These are phyloP conservation scores for Mesembryanthemum crystallinum DNA, from an alignment of 148 eudicot species.

Conservation along the genomic window DNA sequence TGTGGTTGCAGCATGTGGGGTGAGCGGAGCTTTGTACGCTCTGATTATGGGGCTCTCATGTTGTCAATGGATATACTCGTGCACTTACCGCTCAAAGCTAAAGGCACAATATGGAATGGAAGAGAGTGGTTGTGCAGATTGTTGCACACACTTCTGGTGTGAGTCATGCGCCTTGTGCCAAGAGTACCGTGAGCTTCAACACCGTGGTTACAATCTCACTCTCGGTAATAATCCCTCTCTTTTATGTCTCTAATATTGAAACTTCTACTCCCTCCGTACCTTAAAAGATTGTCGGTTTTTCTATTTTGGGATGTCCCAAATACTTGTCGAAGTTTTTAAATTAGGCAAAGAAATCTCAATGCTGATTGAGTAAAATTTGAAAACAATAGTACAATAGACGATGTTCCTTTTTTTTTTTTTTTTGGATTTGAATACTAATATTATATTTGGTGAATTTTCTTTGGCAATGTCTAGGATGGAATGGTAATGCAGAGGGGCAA, in stretches of 20 bases:
- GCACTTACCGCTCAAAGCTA: constrained; percentile 37
- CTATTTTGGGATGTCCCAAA: too few species aligned
- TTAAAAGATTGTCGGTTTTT: too few species aligned
- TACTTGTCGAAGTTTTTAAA: too few species aligned
- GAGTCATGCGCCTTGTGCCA: constrained; percentile 42
- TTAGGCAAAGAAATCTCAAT: too few species aligned
- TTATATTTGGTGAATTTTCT: too few species aligned
- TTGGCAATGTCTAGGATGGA: constrained; percentile 36
- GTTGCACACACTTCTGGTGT: constrained; percentile 38
- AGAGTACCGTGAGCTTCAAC: constrained; percentile 43
- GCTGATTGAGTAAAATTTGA: too few species aligned
- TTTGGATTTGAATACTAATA: too few species aligned
- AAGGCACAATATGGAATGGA: constrained; percentile 36
- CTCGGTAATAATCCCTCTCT: too few species aligned
- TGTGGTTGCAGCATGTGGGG: constrained; percentile 37
- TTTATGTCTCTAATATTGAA: too few species aligned
- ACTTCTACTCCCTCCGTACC: too few species aligned
- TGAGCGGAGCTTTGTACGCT: constrained; percentile 31
- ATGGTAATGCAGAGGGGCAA: constrained; percentile 31
- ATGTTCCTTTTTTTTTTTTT: too few species aligned
- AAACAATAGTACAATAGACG: too few species aligned
- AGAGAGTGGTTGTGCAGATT: constrained; percentile 28
- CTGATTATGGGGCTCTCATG: constrained; percentile 10
- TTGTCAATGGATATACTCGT: constrained; percentile 33
- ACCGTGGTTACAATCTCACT: constrained; percentile 34